A percentile compares a stretch with the other conserved stretches of the same genome.
Evolutionary conservation across 768 basidiomycete species (phyloP).

Genomic region (Clitopilus passeckerianus): DNA sequence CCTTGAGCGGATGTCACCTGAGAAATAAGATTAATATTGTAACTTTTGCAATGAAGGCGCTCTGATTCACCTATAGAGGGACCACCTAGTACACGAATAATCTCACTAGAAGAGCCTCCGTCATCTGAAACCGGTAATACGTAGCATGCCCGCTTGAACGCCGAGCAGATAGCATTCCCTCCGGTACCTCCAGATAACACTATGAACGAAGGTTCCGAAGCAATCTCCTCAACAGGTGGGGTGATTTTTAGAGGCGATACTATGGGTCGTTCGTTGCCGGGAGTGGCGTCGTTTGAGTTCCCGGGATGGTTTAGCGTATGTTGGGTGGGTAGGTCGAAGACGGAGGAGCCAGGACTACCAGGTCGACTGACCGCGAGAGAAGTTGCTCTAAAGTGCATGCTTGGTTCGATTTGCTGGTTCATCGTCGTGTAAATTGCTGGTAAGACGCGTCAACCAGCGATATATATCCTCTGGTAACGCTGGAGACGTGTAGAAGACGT

Average conservation of each 20-base stretch:
- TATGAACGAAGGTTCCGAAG: slow-evolving; percentile 44
- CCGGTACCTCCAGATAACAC: slow-evolving; percentile 94
- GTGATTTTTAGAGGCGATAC: not conserved
- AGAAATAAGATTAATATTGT: not conserved
- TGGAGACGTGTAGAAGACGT: not conserved
- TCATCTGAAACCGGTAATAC: slow-evolving; percentile 94
- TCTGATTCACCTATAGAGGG: slow-evolving; percentile 66
- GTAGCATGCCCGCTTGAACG: slow-evolving; percentile 75
- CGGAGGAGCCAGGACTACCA: slow-evolving; percentile 67
- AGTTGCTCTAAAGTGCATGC: slow-evolving; percentile 2
- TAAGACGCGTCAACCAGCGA: not conserved
- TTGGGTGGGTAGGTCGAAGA: slow-evolving; percentile 69
- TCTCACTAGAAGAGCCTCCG: slow-evolving; percentile 93
- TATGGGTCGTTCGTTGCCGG: not conserved
- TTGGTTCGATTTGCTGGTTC: not conserved
- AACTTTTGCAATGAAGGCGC: slow-evolving; percentile 1
- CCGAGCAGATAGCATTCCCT: slow-evolving; percentile 85
- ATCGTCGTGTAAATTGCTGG: not conserved
- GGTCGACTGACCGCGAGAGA: slow-evolving; percentile 2
- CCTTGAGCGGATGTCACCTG: slow-evolving; percentile 63
- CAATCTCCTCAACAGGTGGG: not conserved
- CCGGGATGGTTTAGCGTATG: slow-evolving; percentile 2
- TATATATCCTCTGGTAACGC: not conserved
- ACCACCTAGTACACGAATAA: slow-evolving; percentile 85
- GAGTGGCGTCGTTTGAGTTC: slow-evolving; percentile 4